These are phyloP conservation scores for Pseudopithomyces chartarum DNA, from an alignment of 2,329 filamentous ascomycete species.

Conservation along the genomic window DNA sequence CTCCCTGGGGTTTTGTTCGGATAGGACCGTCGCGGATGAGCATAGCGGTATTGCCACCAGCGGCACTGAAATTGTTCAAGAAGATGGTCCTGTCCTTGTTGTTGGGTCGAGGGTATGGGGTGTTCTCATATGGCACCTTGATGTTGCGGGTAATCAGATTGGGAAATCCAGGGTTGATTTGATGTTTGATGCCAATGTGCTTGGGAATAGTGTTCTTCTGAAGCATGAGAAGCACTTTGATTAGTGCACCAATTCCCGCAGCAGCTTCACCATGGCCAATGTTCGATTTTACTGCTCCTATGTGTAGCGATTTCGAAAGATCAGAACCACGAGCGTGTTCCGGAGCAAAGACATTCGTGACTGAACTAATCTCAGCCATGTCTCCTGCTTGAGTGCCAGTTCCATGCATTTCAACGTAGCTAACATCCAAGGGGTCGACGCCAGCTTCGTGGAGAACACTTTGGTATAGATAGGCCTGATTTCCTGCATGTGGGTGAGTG, in stretches of 20 bases:
- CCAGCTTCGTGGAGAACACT: constrained; percentile 38
- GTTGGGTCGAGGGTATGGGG: constrained; percentile 38
- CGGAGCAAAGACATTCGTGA: constrained; percentile 17
- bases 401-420: constrained; percentile 39
- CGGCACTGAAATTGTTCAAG: constrained; percentile 47
- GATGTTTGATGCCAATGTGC: constrained; percentile 55
- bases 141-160: constrained; percentile 50
- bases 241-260: constrained; percentile 35
- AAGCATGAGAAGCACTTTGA: constrained; percentile 42
- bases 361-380: constrained; percentile 24
- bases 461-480: constrained; percentile 22
- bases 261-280: constrained; percentile 44
- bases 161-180: constrained; percentile 44
- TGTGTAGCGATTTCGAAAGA: constrained; percentile 14
- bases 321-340: constrained; percentile 4
- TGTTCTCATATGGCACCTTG: constrained; percentile 49
- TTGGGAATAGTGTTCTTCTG: constrained; percentile 52
- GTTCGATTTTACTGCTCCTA: constrained; percentile 41
- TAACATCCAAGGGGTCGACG: constrained; percentile 39
- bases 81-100: constrained; percentile 20
- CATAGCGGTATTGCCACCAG: constrained; percentile 44
- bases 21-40: constrained; percentile 27
- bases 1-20: constrained; percentile 6
- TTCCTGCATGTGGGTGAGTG: constrained; percentile 31
- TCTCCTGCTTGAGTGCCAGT: constrained; percentile 41